Percentiles rank a stretch among this genome's conserved stretches.
These are phyloP conservation scores for Lippia alba DNA, from an alignment of 305 asterid species.

Conservation along the genomic window DNA sequence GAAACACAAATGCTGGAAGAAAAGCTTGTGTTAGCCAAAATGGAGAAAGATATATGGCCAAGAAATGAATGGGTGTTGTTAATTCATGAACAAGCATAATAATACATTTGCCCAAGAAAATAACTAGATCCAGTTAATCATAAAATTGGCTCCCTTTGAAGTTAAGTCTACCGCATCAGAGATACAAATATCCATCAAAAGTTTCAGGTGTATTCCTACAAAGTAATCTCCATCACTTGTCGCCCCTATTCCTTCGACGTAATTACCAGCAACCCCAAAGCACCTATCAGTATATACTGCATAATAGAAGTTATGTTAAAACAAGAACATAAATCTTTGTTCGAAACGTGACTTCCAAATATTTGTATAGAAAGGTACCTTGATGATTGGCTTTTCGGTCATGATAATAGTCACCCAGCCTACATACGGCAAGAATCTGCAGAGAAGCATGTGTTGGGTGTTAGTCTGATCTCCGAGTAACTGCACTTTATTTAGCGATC, in stretches of 20 bases:
- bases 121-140: constrained; percentile 24
- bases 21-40: no score
- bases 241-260: constrained; percentile 78
- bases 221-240: constrained; percentile 41
- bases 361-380: constrained; percentile 51
- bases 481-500: constrained; percentile 1
- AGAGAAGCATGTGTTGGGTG: constrained; percentile 24
- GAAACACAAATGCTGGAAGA: no score
- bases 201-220: constrained; percentile 40
- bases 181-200: constrained; percentile 30
- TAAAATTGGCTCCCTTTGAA: constrained; percentile 17
- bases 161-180: constrained; percentile 34
- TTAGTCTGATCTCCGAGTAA: constrained; percentile 22
- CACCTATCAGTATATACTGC: constrained; percentile 94
- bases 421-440: constrained; percentile 94
- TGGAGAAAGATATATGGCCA: not conserved
- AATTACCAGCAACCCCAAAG: constrained; percentile 87
- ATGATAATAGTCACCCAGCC: constrained; percentile 99
- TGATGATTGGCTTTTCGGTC: constrained; percentile 98
- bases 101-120: constrained; percentile 2
- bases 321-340: not conserved
- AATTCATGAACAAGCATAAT: not conserved
- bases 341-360: not conserved
- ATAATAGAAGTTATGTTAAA: constrained; percentile 32
- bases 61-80: not conserved